A percentile compares a stretch with the other conserved stretches of the same genome.
Evolutionary conservation across 2,329 filamentous ascomycete genomes (phyloP).

Genomic region (Colletotrichum sp.): DNA sequence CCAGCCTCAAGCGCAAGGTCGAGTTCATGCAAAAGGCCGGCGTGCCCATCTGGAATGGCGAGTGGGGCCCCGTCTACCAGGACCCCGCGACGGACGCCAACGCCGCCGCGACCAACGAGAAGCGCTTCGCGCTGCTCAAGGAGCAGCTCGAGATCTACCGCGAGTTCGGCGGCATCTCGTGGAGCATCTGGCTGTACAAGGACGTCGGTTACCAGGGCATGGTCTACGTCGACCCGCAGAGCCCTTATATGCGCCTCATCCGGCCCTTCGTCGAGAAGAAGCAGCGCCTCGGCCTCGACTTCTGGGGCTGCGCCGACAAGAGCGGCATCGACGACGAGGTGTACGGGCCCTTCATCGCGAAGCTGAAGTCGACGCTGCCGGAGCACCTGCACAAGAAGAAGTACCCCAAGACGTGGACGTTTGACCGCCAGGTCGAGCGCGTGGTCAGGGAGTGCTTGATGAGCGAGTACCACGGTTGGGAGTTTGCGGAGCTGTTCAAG

Average conservation of each 20-base stretch:
- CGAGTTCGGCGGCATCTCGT: slow-evolving; percentile 46
- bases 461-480: slow-evolving; percentile 54
- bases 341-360: slow-evolving; percentile 41
- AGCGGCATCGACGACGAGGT: slow-evolving; percentile 39
- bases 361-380: slow-evolving; percentile 47
- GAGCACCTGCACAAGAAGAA: slow-evolving; percentile 46
- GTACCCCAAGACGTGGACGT: slow-evolving; percentile 55
- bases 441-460: slow-evolving; percentile 44
- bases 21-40: slow-evolving; percentile 45
- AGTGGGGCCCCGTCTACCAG: slow-evolving; percentile 58
- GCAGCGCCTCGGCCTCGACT: slow-evolving; percentile 55
- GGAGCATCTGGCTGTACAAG: slow-evolving; percentile 67
- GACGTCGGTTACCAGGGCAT: slow-evolving; percentile 63
- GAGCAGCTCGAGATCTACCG: slow-evolving; percentile 45
- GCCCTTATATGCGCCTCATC: slow-evolving; percentile 55
- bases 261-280: slow-evolving; percentile 62
- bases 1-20: slow-evolving; percentile 46
- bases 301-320: slow-evolving; percentile 50
- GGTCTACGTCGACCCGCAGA: slow-evolving; percentile 51
- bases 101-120: slow-evolving; percentile 40
- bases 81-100: slow-evolving; percentile 39
- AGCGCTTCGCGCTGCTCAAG: slow-evolving; percentile 44
- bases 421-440: slow-evolving; percentile 55
- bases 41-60: slow-evolving; percentile 53
- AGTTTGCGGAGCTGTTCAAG: slow-evolving; percentile 60